Base-by-base conservation (phyloP, 805 yeast species). In the Candida easanensis region DNA sequence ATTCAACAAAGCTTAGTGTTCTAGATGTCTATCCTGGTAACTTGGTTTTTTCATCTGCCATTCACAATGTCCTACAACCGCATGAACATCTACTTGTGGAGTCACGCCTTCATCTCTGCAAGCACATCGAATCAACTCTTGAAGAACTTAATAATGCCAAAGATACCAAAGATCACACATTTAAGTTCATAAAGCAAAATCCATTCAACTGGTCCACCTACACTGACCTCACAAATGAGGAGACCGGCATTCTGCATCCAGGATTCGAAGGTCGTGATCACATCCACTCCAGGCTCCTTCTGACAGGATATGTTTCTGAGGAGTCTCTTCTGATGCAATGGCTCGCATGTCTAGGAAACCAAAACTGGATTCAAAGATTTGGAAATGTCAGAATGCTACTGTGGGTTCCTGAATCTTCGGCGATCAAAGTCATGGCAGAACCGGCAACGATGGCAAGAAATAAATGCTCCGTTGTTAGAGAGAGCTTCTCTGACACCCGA, bases 311-410 rank as follows among this genome's bases (percentile, higher is more conserved):
- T 55, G 65, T 84, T 22, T 57, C 67, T 8, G 85, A 84, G 11
- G 93, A 84, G 58, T 79, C 83, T 39, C 71, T 87, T 15, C 61
- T 84, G 20, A 80, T 84, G 44, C 96, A 88, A 63, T 84, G 88
- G 80, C 61, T 84, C 25, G 75, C 74, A 46, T 84, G 95, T 62
- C 66, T 82, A 22, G 80, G 76, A 0, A 73, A 82, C 57, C 69
- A 74, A 38, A 85, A 84, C 56, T 88, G 96, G 96, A 60, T 87
- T 8, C 82, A 80, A 49, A 69, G 71, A 51, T 84, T 74, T 61
- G 86, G 95, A 8, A 73, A 84, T 38, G 90, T 89, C 3, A 71
- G 87, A 48, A 77, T 88, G 81, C 64, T 90, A 19, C 63, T 84
- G 14, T 78, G 90, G 80, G 69, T 82, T 17, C 79, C 81, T 3